phyloP scores from a whole-genome alignment of 768 basidiomycete genomes.

The Macrolepiota albuminosa region DNA sequence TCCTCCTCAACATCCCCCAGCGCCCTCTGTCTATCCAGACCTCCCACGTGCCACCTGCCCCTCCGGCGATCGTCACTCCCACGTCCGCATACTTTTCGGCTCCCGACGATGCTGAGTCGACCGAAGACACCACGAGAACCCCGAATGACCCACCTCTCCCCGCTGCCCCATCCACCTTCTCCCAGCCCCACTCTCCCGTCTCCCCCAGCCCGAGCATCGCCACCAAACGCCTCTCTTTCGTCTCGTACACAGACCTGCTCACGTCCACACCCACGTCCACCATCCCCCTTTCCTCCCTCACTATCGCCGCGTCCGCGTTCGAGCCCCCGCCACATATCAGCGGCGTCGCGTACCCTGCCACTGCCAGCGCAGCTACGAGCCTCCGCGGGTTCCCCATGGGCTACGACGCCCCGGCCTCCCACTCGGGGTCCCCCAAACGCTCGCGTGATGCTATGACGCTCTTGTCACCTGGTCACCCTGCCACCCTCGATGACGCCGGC shows the following conservation, averaged over 20 bases:
- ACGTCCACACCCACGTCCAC: constrained; percentile 70
- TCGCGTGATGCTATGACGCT: not conserved
- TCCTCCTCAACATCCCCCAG: constrained; percentile 46
- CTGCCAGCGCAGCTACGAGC: constrained; percentile 22
- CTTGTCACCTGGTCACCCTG: not conserved
- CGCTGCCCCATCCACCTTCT: constrained; percentile 10
- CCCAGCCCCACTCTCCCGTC: constrained; percentile 19
- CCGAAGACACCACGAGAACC: constrained; percentile 6
- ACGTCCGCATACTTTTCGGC: constrained; percentile 46
- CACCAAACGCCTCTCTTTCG: constrained; percentile 78
- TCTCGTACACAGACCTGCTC: constrained; percentile 84
- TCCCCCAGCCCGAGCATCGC: constrained; percentile 38
- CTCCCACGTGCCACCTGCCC: not conserved
- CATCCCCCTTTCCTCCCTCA: constrained; percentile 68
- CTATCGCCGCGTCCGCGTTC: constrained; percentile 48
- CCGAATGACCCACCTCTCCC: not conserved
- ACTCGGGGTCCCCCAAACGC: not conserved
- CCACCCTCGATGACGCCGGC: constrained; percentile 53
- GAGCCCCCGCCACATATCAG: constrained; percentile 76
- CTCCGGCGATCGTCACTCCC: constrained; percentile 37
- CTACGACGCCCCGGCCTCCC: not conserved
- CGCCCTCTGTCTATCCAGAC: constrained; percentile 12
- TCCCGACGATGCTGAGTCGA: constrained; percentile 27
- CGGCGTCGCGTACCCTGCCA: constrained; percentile 36
- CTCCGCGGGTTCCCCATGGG: constrained; percentile 18